These are phyloP conservation scores for Calonectria hawksworthii DNA, from an alignment of 2,329 filamentous ascomycete species.

Conservation along the genomic window DNA sequence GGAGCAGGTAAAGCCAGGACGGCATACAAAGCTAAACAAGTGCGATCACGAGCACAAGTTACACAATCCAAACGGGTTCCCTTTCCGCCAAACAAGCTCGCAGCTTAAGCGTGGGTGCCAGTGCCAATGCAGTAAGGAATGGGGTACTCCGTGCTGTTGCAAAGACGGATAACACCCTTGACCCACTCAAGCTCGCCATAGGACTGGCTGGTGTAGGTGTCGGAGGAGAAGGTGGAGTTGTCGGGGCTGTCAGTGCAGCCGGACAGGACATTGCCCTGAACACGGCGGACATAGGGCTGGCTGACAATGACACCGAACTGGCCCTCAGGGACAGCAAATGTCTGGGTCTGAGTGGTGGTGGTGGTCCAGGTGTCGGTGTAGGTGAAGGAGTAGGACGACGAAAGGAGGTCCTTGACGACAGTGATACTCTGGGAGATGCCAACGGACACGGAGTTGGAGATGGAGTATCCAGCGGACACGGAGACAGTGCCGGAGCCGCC, in stretches of 20 bases:
- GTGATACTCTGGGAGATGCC: slow-evolving; percentile 10
- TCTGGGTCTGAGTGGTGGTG: slow-evolving; percentile 30
- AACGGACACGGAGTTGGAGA: slow-evolving; percentile 32
- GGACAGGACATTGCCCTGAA: slow-evolving; percentile 32
- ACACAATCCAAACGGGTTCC: background rate
- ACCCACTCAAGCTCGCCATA: slow-evolving; percentile 40
- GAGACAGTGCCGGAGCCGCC: slow-evolving; percentile 32
- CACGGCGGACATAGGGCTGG: slow-evolving; percentile 40
- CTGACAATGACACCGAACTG: slow-evolving; percentile 41
- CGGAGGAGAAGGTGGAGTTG: slow-evolving; percentile 30
- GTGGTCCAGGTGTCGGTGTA: slow-evolving; percentile 36
- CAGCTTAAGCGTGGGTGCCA: slow-evolving; percentile 29
- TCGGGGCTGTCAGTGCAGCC: slow-evolving; percentile 33
- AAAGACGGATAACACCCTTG: slow-evolving; percentile 41
- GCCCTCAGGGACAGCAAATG: slow-evolving; percentile 31
- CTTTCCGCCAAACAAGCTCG: background rate
- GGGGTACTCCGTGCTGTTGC: slow-evolving; percentile 38
- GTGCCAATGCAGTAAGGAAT: slow-evolving; percentile 38
- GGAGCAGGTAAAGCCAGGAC: background rate
- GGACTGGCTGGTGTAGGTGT: slow-evolving; percentile 34
- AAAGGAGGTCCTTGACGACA: slow-evolving; percentile 27
- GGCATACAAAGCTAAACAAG: background rate
- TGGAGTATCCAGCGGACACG: slow-evolving; percentile 28
- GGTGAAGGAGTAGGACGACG: slow-evolving; percentile 24
- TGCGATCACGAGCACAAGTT: background rate